Base-by-base conservation (phyloP, 2,329 filamentous ascomycete species). In the Phyllosticta citriasiana region DNA sequence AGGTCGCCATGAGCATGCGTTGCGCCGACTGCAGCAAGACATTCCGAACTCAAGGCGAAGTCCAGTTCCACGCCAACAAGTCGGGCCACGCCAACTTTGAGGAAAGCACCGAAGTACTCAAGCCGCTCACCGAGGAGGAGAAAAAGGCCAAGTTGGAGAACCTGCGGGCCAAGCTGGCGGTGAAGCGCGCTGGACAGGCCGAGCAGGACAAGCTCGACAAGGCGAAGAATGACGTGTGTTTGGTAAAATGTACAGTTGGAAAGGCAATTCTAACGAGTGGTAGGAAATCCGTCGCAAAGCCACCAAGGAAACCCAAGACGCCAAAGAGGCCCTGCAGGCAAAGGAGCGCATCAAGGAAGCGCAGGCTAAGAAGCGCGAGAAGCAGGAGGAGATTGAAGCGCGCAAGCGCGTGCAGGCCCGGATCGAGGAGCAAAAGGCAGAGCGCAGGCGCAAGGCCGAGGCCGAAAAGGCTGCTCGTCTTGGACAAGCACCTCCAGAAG, bases 1-100 rank as follows among this genome's bases (percentile, higher is more conserved):
- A 87, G 68, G 79, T 84, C 61, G 89, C 91, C 61, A 84, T 85
- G 69, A 96, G 91, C 56, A 84, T 97, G 60, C 82, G 95, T 57
- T 99, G 94, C 82, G 94, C 96, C 66, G 93, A 97, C 61, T 99
- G 94, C 71, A 88, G 88, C 71, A 97, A 96, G 81, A 88, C 86
- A 72, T 95, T 99, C 76, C 83, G 89, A 66, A 90, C 85, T 69
- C 84, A 88, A 65, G 85, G 86, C 26, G 84, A 93, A 66, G 94
- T 92, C 9, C 88, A 93, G 69, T 96, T 91, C 72, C 94, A 99
- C 72, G 94, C 91, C 33, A 85, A 85, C 69, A 96, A 96, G 78
- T 93, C 90, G 78, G 57, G 53, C 10, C 57, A 63, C 35, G 35
- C 47, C 33, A 57, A 97, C 74, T 99, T 99, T 72, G 84, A 88